phyloP scores from a whole-genome alignment of 352 stramenopile species.

The Pythium biforme region DNA sequence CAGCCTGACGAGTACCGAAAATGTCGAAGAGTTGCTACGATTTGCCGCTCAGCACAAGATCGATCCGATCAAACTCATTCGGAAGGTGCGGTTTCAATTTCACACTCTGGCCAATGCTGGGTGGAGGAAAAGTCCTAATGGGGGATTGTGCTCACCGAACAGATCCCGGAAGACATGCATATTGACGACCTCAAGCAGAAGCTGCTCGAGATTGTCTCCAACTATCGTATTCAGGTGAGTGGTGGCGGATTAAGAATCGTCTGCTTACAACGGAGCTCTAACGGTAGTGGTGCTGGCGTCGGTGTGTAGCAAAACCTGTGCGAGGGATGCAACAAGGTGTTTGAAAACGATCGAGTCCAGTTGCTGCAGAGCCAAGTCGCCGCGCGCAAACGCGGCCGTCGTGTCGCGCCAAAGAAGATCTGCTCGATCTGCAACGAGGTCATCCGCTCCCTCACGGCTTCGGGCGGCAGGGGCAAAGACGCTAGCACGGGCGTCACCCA shows the following conservation, averaged over 20 bases:
- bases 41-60: conserved; percentile 83
- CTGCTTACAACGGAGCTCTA: too few species aligned
- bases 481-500: conserved; percentile 33
- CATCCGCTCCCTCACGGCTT: conserved; percentile 43
- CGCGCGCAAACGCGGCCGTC: conserved; percentile 58
- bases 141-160: too few species aligned
- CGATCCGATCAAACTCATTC: conserved; percentile 81
- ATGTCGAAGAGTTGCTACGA: conserved; percentile 68
- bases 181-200: conserved; percentile 84
- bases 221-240: conserved; percentile 81
- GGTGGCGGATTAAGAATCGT: too few species aligned
- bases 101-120: too few species aligned
- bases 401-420: conserved; percentile 50
- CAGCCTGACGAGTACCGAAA: conserved; percentile 71
- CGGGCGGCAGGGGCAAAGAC: conserved; percentile 4
- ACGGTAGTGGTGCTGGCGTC: background rate
- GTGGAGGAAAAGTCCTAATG: too few species aligned
- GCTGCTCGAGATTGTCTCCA: conserved; percentile 70
- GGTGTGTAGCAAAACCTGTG: conserved; percentile 68
- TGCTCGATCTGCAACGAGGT: conserved; percentile 69
- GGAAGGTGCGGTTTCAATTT: conserved; percentile 46
- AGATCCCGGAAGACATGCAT: conserved; percentile 84
- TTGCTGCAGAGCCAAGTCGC: conserved; percentile 64
- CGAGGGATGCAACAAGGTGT: conserved; percentile 70
- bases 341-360: conserved; percentile 74